These are phyloP conservation scores for Aegilops umbellulata DNA, from an alignment of 176 grass and related monocot genomes.

Conservation along the genomic window DNA sequence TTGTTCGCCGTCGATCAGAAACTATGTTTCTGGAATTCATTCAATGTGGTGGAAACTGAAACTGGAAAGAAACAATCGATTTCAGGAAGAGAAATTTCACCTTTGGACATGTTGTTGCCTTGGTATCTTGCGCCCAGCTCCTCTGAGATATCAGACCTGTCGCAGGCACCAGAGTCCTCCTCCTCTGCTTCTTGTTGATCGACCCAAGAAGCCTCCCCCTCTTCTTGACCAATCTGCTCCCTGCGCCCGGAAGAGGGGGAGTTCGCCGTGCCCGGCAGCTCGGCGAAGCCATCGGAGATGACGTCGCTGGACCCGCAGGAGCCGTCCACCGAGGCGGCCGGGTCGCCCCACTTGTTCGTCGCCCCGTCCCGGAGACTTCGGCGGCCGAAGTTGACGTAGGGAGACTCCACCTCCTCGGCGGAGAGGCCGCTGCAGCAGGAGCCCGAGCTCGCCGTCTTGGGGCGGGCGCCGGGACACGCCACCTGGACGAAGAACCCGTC, in stretches of 20 bases:
- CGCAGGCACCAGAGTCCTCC: slow-evolving; percentile 21
- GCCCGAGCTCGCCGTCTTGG: neutral
- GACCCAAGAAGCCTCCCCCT: neutral
- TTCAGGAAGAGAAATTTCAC: slow-evolving; percentile 31
- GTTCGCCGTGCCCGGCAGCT: neutral
- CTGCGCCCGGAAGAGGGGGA: neutral
- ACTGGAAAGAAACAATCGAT: neutral
- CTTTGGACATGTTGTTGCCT: neutral
- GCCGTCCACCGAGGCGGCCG: slow-evolving; percentile 39
- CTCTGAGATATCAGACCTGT: slow-evolving; percentile 40
- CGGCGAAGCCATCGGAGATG: slow-evolving; percentile 26
- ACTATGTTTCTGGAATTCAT: neutral
- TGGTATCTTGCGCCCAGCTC: slow-evolving; percentile 9
- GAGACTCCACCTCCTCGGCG: slow-evolving; percentile 43
- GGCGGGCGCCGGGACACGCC: slow-evolving; percentile 1
- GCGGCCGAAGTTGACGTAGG: slow-evolving; percentile 42
- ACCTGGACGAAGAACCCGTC: slow-evolving; percentile 59
- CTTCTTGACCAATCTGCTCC: neutral
- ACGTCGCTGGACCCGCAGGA: slow-evolving; percentile 57
- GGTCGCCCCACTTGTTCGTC: slow-evolving; percentile 1
- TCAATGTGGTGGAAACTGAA: neutral
- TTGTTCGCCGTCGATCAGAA: neutral
- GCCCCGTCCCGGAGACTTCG: neutral
- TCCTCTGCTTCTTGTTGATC: slow-evolving; percentile 5
- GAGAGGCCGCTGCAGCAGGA: slow-evolving; percentile 44